These are phyloP conservation scores for Sporisorium exsertum DNA, from an alignment of 1,284 basidiomycete genomes.

Conservation along the genomic window DNA sequence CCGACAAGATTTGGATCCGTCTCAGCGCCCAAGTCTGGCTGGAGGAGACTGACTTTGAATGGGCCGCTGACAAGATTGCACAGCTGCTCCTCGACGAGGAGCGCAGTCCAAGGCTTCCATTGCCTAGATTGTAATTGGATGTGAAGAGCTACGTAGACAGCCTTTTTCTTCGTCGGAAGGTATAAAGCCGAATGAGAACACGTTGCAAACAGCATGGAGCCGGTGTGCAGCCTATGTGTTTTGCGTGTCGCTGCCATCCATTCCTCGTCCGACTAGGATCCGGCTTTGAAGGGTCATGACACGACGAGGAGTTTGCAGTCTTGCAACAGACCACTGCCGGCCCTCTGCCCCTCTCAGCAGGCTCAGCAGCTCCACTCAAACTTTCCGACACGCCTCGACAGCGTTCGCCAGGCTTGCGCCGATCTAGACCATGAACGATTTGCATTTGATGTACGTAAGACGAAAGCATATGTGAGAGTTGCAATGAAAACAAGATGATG, in stretches of 20 bases:
- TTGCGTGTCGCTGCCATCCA: too few species aligned
- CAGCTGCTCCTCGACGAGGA: constrained; percentile 23
- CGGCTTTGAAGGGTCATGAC: too few species aligned
- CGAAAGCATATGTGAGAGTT: not conserved
- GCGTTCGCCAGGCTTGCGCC: too few species aligned
- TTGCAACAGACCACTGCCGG: too few species aligned
- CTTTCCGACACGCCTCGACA: too few species aligned
- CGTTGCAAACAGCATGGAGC: too few species aligned
- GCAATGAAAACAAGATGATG: not conserved
- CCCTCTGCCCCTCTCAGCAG: too few species aligned
- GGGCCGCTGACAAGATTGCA: constrained; percentile 28
- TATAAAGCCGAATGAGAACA: too few species aligned
- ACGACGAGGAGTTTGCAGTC: too few species aligned
- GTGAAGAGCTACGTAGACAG: not conserved
- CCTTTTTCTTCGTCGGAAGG: not conserved
- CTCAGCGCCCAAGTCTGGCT: constrained; percentile 56
- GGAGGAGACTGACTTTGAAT: constrained; percentile 49
- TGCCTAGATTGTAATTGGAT: not conserved
- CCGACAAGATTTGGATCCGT: constrained; percentile 51
- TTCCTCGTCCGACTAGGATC: too few species aligned
- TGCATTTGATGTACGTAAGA: not conserved
- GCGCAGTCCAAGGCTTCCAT: constrained; percentile 11
- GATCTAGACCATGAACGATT: not conserved
- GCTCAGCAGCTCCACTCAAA: too few species aligned
- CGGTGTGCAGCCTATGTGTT: too few species aligned